Percentiles rank a stretch among this genome's conserved stretches.
These are phyloP conservation scores for Gnetum montanum DNA, from an alignment of 75 land plant genomes.

Conservation along the genomic window DNA sequence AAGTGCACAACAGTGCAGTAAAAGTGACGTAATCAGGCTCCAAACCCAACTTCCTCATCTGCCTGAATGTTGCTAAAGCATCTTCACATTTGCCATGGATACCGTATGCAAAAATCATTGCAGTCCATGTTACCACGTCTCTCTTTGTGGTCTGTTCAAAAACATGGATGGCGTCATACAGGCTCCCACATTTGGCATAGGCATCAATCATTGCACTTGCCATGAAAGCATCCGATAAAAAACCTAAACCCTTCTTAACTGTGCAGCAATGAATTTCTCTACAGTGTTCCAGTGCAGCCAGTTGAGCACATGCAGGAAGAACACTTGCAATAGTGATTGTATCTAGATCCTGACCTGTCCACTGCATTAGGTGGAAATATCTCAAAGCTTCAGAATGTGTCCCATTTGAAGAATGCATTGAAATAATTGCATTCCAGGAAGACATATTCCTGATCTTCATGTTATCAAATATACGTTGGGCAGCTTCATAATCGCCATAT, in stretches of 20 bases:
- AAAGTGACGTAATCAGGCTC: constrained; percentile 43
- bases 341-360: constrained; percentile 1
- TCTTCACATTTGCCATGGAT: constrained; percentile 44
- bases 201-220: constrained; percentile 43
- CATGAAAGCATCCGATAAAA: constrained; percentile 19
- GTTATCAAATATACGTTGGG: constrained; percentile 7
- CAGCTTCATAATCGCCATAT: not conserved
- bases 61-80: constrained; percentile 37
- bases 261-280: constrained; percentile 50
- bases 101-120: constrained; percentile 62
- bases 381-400: not conserved
- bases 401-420: not conserved
- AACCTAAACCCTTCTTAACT: constrained; percentile 18
- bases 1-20: constrained; percentile 42
- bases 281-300: constrained; percentile 31
- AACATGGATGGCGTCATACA: constrained; percentile 32
- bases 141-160: constrained; percentile 17
- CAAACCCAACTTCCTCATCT: constrained; percentile 29
- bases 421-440: constrained; percentile 10
- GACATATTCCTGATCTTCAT: constrained; percentile 42
- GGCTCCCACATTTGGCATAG: constrained; percentile 60
- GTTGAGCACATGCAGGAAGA: constrained; percentile 7
- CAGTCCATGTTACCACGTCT: constrained; percentile 46
- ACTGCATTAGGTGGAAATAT: not conserved
- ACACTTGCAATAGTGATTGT: constrained; percentile 2